Base-by-base conservation (phyloP, 2,329 filamentous ascomycete genomes). In the Curvularia hawaiiensis region DNA sequence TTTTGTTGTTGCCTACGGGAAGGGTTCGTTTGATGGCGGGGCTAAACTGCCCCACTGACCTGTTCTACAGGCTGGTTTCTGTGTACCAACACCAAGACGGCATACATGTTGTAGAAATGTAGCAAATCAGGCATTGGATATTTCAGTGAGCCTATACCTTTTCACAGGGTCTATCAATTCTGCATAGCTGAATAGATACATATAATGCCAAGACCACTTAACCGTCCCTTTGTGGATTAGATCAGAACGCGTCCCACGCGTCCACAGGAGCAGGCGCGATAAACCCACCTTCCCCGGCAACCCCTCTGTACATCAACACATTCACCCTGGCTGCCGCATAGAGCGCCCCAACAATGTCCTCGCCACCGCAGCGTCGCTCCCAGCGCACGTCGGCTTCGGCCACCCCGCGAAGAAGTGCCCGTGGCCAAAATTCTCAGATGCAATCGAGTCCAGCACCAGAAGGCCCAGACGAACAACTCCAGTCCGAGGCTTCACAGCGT, bases 281-380 rank as follows among this genome's bases (percentile, higher is more conserved):
- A 54, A 60, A 56, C 58, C 65, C 58, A 52, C 61, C 55, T 47
- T 60, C 62, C 56, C 46, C 50, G 38, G 49, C 55, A 54, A 61
- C 45, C 58, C 57, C 53, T 61, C 58, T 50, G 41, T 38, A 49
- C 54, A 54, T 43, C 56, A 46, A 48, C 44, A 46, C 52, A 50
- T 53, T 49, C 47, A 52, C 54, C 33, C 31, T 48, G 39, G 31
- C 33, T 33, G 22, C 54, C 39, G 52, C 44, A 54, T 56, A 64
- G 44, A 55, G 54, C 50, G 26, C 39, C 49, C 39, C 54, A 51
- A 53, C 59, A 54, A 89, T 89, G 86, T 90, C 87, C 70, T 88
- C 87, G 24, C 86, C 86, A 39, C 76, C 82, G 59, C 79, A 80
- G 67, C 80, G 83, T 67, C 82, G 85, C 67, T 80, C 83, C 39